A percentile compares a stretch with the other conserved stretches of the same genome.
Conservation (phyloP, 768 basidiomycete species). For the Trametes punicea region DNA sequence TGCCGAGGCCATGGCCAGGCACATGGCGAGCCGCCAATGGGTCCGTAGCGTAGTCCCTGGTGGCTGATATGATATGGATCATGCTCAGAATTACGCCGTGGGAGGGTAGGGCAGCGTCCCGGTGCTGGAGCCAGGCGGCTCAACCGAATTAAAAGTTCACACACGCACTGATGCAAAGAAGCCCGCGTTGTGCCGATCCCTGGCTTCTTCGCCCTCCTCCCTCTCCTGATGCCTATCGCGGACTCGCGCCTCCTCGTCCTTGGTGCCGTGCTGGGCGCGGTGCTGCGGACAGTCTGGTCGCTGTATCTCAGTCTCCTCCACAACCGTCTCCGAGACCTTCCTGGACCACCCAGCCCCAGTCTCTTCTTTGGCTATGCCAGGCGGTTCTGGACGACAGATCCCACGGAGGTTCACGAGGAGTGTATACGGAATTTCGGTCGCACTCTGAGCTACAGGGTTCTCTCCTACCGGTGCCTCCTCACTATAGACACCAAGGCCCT, state of each 20-base stretch:
- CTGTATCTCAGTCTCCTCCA: not conserved
- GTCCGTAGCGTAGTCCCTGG: too few relatives aligned
- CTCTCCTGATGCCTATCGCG: not conserved
- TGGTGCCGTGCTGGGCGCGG: not conserved
- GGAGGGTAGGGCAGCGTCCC: too few relatives aligned
- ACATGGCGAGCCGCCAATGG: too few relatives aligned
- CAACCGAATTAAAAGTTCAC: too few relatives aligned
- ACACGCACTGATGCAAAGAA: too few relatives aligned
- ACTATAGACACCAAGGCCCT: slow-evolving; percentile 57
- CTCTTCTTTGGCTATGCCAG: not conserved
- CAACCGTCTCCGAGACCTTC: not conserved
- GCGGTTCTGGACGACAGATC: slow-evolving; percentile 1
- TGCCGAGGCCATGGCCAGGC: too few relatives aligned
- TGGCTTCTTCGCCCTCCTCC: not conserved
- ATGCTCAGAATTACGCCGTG: too few relatives aligned
- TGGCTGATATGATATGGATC: too few relatives aligned
- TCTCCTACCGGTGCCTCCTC: slow-evolving; percentile 3
- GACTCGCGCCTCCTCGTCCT: not conserved
- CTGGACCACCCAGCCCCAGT: not conserved
- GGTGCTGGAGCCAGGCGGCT: too few relatives aligned
- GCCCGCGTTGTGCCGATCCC: not conserved
- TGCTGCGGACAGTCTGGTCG: not conserved
- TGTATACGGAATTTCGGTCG: not conserved
- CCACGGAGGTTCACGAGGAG: slow-evolving; percentile 5
- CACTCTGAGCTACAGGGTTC: not conserved